Percentiles rank a stretch among this genome's conserved stretches.
phyloP scores from a whole-genome alignment of 2,329 filamentous ascomycete genomes.

The Arthrobotrys entomopaga region DNA sequence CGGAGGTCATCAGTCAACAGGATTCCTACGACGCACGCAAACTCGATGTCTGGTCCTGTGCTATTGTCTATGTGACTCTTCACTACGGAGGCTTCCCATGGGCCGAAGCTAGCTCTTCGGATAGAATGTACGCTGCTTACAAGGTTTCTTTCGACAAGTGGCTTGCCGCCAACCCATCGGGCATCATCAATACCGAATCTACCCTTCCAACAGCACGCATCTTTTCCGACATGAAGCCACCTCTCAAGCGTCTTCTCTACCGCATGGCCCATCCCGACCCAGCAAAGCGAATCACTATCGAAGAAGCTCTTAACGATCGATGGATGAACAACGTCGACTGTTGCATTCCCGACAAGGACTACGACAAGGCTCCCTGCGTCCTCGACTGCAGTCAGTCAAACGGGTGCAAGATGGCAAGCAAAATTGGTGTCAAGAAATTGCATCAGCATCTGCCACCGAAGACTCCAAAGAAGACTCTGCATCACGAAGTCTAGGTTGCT shows the following conservation, averaged over 20 bases:
- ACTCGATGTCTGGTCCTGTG: conserved; percentile 86
- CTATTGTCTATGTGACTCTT: conserved; percentile 82
- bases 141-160: conserved; percentile 57
- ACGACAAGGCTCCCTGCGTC: conserved; percentile 65
- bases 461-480: conserved; percentile 55
- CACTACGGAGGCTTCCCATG: conserved; percentile 78
- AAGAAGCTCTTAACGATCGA: conserved; percentile 74
- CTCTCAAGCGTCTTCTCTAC: conserved; percentile 76
- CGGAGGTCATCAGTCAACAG: conserved; percentile 79
- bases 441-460: conserved; percentile 58
- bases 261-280: conserved; percentile 87
- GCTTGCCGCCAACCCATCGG: conserved; percentile 61
- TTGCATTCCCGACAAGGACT: conserved; percentile 77
- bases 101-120: conserved; percentile 61
- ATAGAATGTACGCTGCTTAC: conserved; percentile 67
- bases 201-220: conserved; percentile 74
- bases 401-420: conserved; percentile 57
- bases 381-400: conserved; percentile 57
- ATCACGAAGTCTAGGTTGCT: conserved; percentile 54
- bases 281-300: conserved; percentile 74
- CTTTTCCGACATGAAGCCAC: conserved; percentile 71
- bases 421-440: conserved; percentile 58
- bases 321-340: conserved; percentile 81
- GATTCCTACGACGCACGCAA: conserved; percentile 77
- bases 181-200: conserved; percentile 66